These are phyloP conservation scores for Friedmanniomyces simplex DNA, from an alignment of 495 filamentous ascomycete species.

Conservation along the genomic window DNA sequence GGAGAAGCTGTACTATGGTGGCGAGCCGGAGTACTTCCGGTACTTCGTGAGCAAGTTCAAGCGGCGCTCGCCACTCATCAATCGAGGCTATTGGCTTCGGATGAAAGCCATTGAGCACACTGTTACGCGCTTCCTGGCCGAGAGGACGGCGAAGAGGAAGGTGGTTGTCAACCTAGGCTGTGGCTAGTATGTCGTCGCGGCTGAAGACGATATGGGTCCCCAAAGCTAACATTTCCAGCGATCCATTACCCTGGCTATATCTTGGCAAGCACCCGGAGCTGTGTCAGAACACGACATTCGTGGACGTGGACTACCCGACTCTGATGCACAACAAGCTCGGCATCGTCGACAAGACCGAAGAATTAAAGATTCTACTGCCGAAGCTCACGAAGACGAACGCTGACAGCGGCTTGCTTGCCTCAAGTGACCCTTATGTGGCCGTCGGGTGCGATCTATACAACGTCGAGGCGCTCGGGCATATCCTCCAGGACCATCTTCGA, in stretches of 20 bases:
- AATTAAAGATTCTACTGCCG: conserved; percentile 43
- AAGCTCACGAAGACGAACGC: conserved; percentile 33
- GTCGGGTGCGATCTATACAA: conserved; percentile 75
- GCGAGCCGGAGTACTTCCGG: conserved; percentile 67
- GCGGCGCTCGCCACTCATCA: conserved; percentile 71
- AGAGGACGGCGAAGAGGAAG: conserved; percentile 50
- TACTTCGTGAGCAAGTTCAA: conserved; percentile 78
- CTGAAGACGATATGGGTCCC: neutral
- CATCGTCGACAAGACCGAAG: conserved; percentile 49
- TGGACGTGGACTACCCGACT: conserved; percentile 81
- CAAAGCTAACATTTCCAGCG: conserved; percentile 40
- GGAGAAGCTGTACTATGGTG: conserved; percentile 66
- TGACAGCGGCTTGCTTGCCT: conserved; percentile 24
- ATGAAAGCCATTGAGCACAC: conserved; percentile 69
- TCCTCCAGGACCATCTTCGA: conserved; percentile 46
- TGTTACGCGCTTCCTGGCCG: conserved; percentile 58
- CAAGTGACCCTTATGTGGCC: conserved; percentile 52
- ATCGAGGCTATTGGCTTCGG: conserved; percentile 77
- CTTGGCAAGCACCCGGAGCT: conserved; percentile 49
- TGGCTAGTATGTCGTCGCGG: conserved; percentile 59
- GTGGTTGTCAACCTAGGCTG: conserved; percentile 80
- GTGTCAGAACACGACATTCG: conserved; percentile 52
- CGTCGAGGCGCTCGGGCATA: conserved; percentile 43
- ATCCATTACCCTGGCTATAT: conserved; percentile 82
- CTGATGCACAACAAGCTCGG: conserved; percentile 65